A percentile compares a stretch with the other conserved stretches of the same genome.
Evolutionary conservation across 2,329 filamentous ascomycete species (phyloP).

Genomic region (Nothophoma quercina): DNA sequence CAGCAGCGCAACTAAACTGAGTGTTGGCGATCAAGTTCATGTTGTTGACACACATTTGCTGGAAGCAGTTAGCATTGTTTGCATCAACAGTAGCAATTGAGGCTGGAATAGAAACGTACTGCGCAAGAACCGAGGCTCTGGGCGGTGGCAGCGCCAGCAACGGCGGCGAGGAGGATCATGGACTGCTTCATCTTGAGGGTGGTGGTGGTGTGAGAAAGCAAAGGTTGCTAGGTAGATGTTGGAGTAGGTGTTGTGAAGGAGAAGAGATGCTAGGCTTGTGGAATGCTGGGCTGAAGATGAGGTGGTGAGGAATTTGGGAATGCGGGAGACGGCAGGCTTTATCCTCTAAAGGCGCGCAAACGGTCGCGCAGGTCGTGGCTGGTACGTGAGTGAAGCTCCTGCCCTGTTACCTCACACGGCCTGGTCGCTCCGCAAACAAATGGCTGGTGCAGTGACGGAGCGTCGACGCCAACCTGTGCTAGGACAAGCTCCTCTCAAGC

Average conservation of each 20-base stretch:
- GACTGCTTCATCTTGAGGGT: conserved; percentile 48
- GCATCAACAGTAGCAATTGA: conserved; percentile 1
- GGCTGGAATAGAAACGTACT: conserved; percentile 38
- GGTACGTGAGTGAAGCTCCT: conserved; percentile 17
- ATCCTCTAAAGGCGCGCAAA: conserved; percentile 11
- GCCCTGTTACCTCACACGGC: conserved; percentile 17
- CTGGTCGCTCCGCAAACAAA: conserved; percentile 23
- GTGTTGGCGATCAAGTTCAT: conserved; percentile 53
- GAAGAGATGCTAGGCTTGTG: conserved; percentile 17
- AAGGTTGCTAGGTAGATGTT: conserved; percentile 32
- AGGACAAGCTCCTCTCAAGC: conserved; percentile 1
- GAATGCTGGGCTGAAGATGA: conserved; percentile 18
- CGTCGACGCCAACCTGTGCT: conserved; percentile 13
- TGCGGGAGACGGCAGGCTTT: conserved; percentile 20
- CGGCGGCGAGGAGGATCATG: conserved; percentile 46
- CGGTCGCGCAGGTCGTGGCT: conserved; percentile 22
- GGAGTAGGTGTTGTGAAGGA: conserved; percentile 23
- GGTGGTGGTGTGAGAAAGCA: conserved; percentile 17
- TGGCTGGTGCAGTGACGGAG: conserved; percentile 28
- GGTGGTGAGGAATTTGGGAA: conserved; percentile 10
- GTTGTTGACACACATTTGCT: conserved; percentile 56
- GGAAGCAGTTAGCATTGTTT: conserved; percentile 19
- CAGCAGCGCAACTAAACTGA: conserved; percentile 50
- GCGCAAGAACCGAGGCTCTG: conserved; percentile 46
- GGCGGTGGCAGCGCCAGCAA: conserved; percentile 45